Percentiles rank a stretch among this genome's conserved stretches.
These are phyloP conservation scores for Seiridium unicorne DNA, from an alignment of 2,329 filamentous ascomycete genomes.

Conservation along the genomic window DNA sequence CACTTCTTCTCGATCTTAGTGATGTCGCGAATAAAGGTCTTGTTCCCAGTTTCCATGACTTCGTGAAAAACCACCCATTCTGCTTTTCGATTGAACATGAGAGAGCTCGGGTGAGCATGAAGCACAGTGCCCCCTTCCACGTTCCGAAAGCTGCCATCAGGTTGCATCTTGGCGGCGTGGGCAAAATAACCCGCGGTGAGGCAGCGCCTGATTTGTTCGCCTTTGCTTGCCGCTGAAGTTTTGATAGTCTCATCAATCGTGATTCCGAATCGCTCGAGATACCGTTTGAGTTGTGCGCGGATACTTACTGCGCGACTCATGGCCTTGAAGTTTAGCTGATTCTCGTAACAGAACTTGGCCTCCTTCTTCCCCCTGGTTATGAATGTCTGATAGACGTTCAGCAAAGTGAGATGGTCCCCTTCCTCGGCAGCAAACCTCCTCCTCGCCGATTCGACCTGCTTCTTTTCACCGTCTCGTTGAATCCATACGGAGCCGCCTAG, in stretches of 20 bases:
- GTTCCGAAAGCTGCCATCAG: constrained; percentile 85
- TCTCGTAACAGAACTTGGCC: constrained; percentile 80
- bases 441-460: constrained; percentile 69
- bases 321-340: constrained; percentile 83
- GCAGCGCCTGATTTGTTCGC: constrained; percentile 78
- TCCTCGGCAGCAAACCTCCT: constrained; percentile 88
- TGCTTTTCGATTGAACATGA: constrained; percentile 95
- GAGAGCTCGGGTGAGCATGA: constrained; percentile 84
- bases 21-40: constrained; percentile 87
- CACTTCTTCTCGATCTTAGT: constrained; percentile 94
- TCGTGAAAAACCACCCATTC: constrained; percentile 97
- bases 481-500: constrained; percentile 83
- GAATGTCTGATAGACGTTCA: constrained; percentile 93
- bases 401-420: constrained; percentile 87
- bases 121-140: constrained; percentile 77
- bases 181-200: constrained; percentile 90
- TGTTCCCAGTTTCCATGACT: constrained; percentile 82
- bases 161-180: constrained; percentile 89
- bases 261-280: constrained; percentile 82
- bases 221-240: constrained; percentile 37
- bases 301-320: constrained; percentile 83
- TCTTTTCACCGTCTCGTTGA: constrained; percentile 74
- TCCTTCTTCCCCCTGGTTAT: constrained; percentile 80
- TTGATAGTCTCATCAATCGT: constrained; percentile 62
- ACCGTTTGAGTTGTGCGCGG: constrained; percentile 79